These are phyloP conservation scores for Emmonsiellopsis sp. DNA, from an alignment of 2,329 filamentous ascomycete species.

Conservation along the genomic window DNA sequence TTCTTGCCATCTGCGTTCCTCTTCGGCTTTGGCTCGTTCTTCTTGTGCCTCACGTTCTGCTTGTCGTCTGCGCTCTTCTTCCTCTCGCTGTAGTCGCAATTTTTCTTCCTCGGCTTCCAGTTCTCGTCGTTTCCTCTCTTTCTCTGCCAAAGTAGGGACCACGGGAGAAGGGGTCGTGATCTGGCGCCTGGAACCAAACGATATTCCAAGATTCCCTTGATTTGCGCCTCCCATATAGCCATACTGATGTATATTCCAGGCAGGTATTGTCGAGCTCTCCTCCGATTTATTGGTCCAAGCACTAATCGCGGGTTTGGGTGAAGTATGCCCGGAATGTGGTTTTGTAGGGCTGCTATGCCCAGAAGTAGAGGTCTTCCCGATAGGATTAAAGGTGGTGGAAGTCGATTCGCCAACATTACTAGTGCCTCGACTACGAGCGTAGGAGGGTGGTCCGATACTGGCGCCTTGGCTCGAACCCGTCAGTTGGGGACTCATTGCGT, in stretches of 20 bases:
- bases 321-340: slow-evolving; percentile 43
- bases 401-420: slow-evolving; percentile 47
- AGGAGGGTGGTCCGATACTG: slow-evolving; percentile 32
- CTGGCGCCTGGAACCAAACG: slow-evolving; percentile 83
- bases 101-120: slow-evolving; percentile 48
- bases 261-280: slow-evolving; percentile 70
- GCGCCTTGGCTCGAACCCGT: slow-evolving; percentile 52
- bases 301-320: slow-evolving; percentile 51
- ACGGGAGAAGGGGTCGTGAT: slow-evolving; percentile 75
- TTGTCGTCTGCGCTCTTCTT: slow-evolving; percentile 40
- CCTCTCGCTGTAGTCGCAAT: slow-evolving; percentile 41
- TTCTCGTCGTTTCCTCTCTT: slow-evolving; percentile 59
- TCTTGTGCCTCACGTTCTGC: slow-evolving; percentile 45
- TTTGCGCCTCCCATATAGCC: slow-evolving; percentile 97
- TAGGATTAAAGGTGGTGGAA: slow-evolving; percentile 34
- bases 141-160: slow-evolving; percentile 75
- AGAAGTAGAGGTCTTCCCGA: slow-evolving; percentile 33
- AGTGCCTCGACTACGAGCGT: slow-evolving; percentile 32
- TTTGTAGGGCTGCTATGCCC: slow-evolving; percentile 55
- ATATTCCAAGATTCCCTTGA: slow-evolving; percentile 88
- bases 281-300: slow-evolving; percentile 86
- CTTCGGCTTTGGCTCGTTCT: slow-evolving; percentile 34
- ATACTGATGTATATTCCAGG: slow-evolving; percentile 98
- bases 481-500: slow-evolving; percentile 55
- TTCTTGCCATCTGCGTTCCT: slow-evolving; percentile 40